Evolutionary conservation across 495 filamentous ascomycete species (phyloP).

Genomic region (Elaphomyces granulatus): DNA sequence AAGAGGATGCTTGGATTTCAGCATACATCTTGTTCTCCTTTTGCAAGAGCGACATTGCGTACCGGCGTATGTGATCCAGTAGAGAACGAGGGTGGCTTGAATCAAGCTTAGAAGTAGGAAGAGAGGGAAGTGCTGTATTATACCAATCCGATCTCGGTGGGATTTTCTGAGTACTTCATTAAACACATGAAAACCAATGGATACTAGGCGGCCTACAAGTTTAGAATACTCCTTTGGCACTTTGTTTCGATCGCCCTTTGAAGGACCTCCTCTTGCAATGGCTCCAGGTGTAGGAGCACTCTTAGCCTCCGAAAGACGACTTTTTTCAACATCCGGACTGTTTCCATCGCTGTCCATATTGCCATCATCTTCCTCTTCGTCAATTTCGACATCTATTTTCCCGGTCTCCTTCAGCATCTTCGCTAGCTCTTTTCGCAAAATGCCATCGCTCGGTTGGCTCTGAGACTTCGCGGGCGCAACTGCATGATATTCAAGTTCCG

Average conservation of each 20-base stretch:
- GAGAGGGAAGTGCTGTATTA: conserved; percentile 42
- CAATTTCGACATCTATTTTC: conserved; percentile 29
- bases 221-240: conserved; percentile 31
- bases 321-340: conserved; percentile 18
- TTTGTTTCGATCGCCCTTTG: conserved; percentile 8
- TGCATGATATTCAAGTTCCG: conserved; percentile 35
- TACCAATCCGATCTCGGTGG: conserved; percentile 80
- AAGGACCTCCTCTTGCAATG: conserved; percentile 4
- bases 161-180: conserved; percentile 41
- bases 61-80: conserved; percentile 56
- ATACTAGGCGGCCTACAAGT: conserved; percentile 25
- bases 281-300: no score
- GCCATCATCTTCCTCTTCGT: conserved; percentile 29
- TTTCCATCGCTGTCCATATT: conserved; percentile 9
- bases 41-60: conserved; percentile 61
- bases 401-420: conserved; percentile 31
- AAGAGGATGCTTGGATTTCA: conserved; percentile 36
- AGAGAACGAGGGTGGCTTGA: conserved; percentile 38
- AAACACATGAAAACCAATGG: no score
- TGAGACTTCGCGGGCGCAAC: conserved; percentile 15
- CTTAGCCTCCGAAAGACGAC: no score
- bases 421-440: conserved; percentile 28
- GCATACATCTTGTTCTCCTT: conserved; percentile 54
- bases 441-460: conserved; percentile 18
- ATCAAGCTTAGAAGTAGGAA: conserved; percentile 35